phyloP scores from a whole-genome alignment of 257 asterid species.

The Jasminum sambac region DNA sequence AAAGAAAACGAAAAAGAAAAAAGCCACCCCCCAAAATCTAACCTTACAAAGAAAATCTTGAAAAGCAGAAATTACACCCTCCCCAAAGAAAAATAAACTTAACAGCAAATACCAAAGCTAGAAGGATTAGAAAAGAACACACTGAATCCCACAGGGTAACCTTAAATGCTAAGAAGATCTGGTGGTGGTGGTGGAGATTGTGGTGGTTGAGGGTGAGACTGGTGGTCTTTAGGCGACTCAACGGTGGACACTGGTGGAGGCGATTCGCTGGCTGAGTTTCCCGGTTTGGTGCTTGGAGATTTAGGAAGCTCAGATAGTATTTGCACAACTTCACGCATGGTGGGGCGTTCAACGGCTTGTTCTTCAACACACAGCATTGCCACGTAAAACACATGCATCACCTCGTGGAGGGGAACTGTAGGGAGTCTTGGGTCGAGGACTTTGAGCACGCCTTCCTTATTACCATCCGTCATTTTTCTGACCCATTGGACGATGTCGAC shows the following conservation, averaged over 20 bases:
- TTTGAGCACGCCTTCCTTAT: constrained; percentile 74
- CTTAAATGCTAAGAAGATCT: constrained; percentile 56
- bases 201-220: constrained; percentile 19
- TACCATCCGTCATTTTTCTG: constrained; percentile 76
- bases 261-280: background rate
- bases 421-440: constrained; percentile 82
- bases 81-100: constrained; percentile 17
- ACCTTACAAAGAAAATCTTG: constrained; percentile 33
- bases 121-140: background rate
- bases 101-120: constrained; percentile 22
- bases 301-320: constrained; percentile 88
- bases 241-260: background rate
- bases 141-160: constrained; percentile 9
- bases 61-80: constrained; percentile 21
- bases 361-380: constrained; percentile 98
- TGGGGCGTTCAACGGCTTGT: constrained; percentile 92
- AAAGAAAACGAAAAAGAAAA: background rate
- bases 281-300: constrained; percentile 27
- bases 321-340: constrained; percentile 96
- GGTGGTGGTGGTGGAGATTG: constrained; percentile 37
- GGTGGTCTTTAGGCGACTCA: constrained; percentile 11
- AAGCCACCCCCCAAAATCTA: constrained; percentile 22
- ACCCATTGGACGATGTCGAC: constrained; percentile 91
- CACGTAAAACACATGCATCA: constrained; percentile 86
- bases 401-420: constrained; percentile 78